A percentile compares a stretch with the other conserved stretches of the same genome.
phyloP scores from a whole-genome alignment of 208 protist species.

The Crithidia expoeki region DNA sequence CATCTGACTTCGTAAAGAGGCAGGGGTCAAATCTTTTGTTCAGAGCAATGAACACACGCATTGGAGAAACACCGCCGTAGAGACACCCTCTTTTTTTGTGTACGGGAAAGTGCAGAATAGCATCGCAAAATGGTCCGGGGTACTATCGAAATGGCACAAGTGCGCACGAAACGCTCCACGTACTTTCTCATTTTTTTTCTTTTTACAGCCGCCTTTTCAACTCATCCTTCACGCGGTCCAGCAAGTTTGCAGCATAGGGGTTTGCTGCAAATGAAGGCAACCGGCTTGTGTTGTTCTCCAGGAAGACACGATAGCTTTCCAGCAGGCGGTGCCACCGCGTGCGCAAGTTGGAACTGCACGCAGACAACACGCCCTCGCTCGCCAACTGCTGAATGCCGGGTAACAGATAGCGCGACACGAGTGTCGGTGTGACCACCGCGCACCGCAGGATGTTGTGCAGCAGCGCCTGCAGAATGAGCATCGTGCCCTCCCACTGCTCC shows the following conservation, averaged over 20 bases:
- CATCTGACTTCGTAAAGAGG: too few species aligned
- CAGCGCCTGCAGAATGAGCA: conserved; percentile 48
- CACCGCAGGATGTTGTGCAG: conserved; percentile 55
- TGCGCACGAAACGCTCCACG: too few species aligned
- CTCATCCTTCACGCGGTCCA: conserved; percentile 65
- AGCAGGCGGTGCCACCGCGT: conserved; percentile 48
- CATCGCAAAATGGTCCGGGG: too few species aligned
- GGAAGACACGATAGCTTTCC: conserved; percentile 49
- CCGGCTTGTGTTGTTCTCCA: conserved; percentile 45
- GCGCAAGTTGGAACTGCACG: conserved; percentile 35
- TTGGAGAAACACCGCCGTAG: too few species aligned
- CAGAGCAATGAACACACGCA: too few species aligned
- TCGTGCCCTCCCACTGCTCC: conserved; percentile 46
- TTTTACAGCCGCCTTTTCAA: conserved; percentile 51
- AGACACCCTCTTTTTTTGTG: too few species aligned
- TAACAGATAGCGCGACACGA: conserved; percentile 56
- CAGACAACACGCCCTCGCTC: conserved; percentile 31
- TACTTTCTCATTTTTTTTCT: too few species aligned
- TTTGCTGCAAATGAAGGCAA: conserved; percentile 12
- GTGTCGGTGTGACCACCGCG: conserved; percentile 68
- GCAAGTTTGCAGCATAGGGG: conserved; percentile 37
- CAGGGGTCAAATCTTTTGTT: too few species aligned
- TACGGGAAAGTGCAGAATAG: too few species aligned
- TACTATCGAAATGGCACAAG: too few species aligned
- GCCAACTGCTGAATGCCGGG: conserved; percentile 51